A percentile compares a stretch with the other conserved stretches of the same genome.
Evolutionary conservation across 352 stramenopile genomes (phyloP).

Genomic region (Phytophthora pini): DNA sequence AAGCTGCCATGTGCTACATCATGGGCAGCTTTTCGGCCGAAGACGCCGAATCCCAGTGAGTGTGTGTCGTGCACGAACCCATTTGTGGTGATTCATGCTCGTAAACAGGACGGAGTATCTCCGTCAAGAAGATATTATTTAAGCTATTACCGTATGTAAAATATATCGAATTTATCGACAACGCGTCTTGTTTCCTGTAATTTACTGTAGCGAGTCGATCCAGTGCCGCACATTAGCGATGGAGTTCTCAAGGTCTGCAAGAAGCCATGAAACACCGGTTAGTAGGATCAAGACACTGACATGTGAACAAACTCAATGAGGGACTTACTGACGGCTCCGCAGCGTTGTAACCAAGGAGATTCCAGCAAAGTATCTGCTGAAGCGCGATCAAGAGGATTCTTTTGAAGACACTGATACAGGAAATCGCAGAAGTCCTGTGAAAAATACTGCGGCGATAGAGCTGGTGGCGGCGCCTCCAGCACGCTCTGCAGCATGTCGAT

Average conservation of each 20-base stretch:
- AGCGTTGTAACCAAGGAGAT: conserved; percentile 79
- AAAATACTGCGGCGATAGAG: conserved; percentile 71
- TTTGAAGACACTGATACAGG: conserved; percentile 67
- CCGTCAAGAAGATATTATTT: conserved; percentile 39
- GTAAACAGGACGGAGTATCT: conserved; percentile 31
- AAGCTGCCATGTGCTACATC: conserved; percentile 84
- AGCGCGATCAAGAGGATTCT: conserved; percentile 68
- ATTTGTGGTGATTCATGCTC: conserved; percentile 18
- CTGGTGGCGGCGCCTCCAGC: conserved; percentile 70
- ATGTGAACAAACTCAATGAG: neutral
- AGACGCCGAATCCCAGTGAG: conserved; percentile 26
- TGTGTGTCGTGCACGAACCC: conserved; percentile 12
- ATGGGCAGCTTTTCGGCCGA: conserved; percentile 45
- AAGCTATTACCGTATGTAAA: conserved; percentile 40
- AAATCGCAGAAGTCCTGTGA: conserved; percentile 81
- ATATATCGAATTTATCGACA: conserved; percentile 35
- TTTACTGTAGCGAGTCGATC: conserved; percentile 75
- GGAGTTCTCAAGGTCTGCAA: conserved; percentile 34
- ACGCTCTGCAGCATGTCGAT: conserved; percentile 90
- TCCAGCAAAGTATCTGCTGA: conserved; percentile 67
- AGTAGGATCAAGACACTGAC: conserved; percentile 27
- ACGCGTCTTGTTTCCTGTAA: conserved; percentile 2
- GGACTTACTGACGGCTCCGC: conserved; percentile 67
- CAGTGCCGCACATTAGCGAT: conserved; percentile 69
- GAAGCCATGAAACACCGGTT: conserved; percentile 5